Evolutionary conservation across 1,284 basidiomycete species (phyloP).

Genomic region (Neonothopanus nambi): DNA sequence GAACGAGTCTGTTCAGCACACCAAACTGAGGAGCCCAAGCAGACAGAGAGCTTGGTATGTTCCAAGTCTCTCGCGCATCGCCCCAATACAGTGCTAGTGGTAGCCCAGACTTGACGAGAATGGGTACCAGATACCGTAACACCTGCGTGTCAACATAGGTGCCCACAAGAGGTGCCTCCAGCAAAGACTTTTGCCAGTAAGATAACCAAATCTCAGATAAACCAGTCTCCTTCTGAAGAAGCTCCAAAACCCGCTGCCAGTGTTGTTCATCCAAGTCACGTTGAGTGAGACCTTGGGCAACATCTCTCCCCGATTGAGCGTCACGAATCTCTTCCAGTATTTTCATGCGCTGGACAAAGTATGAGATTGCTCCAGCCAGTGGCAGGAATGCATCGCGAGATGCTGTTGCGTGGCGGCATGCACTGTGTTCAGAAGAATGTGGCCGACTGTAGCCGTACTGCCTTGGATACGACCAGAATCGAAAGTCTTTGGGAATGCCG

Average conservation of each 20-base stretch:
- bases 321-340: background rate
- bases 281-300: background rate
- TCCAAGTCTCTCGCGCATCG: background rate
- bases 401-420: background rate
- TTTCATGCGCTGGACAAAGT: background rate
- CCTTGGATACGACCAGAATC: background rate
- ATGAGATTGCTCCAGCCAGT: background rate
- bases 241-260: no score
- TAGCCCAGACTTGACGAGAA: background rate
- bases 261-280: background rate
- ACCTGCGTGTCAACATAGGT: background rate
- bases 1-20: background rate
- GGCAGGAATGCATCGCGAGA: slow-evolving; percentile 1
- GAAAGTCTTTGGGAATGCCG: background rate
- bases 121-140: background rate
- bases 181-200: background rate
- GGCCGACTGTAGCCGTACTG: background rate
- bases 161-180: background rate
- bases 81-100: background rate
- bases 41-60: background rate
- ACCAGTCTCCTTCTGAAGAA: background rate
- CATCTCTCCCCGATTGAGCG: background rate
- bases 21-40: background rate
- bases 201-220: background rate
- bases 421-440: background rate